A percentile compares a stretch with the other conserved stretches of the same genome.
Conservation (phyloP, 2,329 filamentous ascomycete species). For the Trichoderma sp. region DNA sequence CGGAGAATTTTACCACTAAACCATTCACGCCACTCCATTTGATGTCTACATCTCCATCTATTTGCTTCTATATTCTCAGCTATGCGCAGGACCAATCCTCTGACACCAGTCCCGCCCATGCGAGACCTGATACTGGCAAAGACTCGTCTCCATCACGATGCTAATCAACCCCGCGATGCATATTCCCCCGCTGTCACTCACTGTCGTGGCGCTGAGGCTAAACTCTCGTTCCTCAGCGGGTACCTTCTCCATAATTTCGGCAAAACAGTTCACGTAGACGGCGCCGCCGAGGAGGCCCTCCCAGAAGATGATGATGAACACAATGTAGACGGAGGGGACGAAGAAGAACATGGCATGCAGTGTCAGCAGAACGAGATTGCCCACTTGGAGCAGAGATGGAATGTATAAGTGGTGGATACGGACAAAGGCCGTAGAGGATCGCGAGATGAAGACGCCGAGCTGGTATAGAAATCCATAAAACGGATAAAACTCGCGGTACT, state of each 20-base stretch:
- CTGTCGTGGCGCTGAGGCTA: conserved; percentile 83
- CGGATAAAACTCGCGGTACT: conserved; percentile 88
- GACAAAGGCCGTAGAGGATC: conserved; percentile 85
- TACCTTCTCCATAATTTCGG: conserved; percentile 85
- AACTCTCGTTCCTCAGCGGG: conserved; percentile 81
- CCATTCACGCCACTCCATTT: conserved; percentile 27
- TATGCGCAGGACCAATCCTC: conserved; percentile 47
- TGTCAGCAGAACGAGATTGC: conserved; percentile 73
- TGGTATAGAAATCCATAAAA: conserved; percentile 96
- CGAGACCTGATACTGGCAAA: conserved; percentile 84
- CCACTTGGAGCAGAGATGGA: conserved; percentile 78
- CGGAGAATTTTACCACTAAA: conserved; percentile 42
- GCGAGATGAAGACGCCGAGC: conserved; percentile 89
- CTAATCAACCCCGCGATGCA: conserved; percentile 84
- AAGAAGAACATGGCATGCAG: conserved; percentile 78
- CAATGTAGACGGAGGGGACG: conserved; percentile 80
- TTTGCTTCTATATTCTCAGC: conserved; percentile 13
- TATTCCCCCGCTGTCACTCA: conserved; percentile 89
- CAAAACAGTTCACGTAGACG: conserved; percentile 96
- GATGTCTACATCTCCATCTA: not conserved
- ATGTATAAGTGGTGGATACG: conserved; percentile 79
- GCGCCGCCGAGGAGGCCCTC: conserved; percentile 87
- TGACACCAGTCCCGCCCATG: conserved; percentile 76
- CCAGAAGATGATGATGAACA: conserved; percentile 88
- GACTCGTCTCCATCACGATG: conserved; percentile 76